Evolutionary conservation across 495 filamentous ascomycete genomes (phyloP), one percentile per base, ranked within the genome.

Genomic region (Letharia columbiana): DNA sequence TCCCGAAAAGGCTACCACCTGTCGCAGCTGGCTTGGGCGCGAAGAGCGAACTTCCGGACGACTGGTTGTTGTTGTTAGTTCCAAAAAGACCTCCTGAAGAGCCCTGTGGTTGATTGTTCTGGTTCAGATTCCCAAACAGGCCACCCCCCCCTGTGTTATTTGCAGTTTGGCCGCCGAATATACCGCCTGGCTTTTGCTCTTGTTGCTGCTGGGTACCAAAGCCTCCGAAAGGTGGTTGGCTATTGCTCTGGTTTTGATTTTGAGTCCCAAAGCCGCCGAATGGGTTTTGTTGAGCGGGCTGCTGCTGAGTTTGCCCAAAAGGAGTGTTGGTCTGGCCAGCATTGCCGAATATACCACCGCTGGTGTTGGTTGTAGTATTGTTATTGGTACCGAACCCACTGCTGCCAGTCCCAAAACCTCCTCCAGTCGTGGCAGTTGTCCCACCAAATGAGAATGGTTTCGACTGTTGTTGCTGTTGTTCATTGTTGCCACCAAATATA

Each of bases 351-450:
- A 68, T 40, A 35, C 69, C 71, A 45, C 65, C 73, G 23, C 74
- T 74, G 37, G 69, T 74, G 33, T 69, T 74, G 60, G 77, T 79
- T 37, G 73, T 8, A 56, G 52, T 35, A 56, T 35, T 67, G 61
- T 68, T 69, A 35, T 67, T 72, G 12, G 73, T 75, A 37, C 72
- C 70, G 44, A 66, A 67, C 2, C 41, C 47, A 54, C 41, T 60
- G 10, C 12, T 42, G 35, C 74, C 77, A 28, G 80, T 74, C 17
- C 87, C 87, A 72, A 90, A 89, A 31, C 77, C 79, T 59, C 83
- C 79, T 66, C 81, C 68, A 44, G 74, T 75, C 33, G 71, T 69
- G 62, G 65, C 73, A 42, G 71, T 66, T n/a, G 60, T 60, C 17
- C 31, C 39, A 54, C 67, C 65, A 54, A 69, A 69, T 9, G 62